These are phyloP conservation scores for Cryoendolithus antarcticus DNA, from an alignment of 2,329 filamentous ascomycete species.

Conservation along the genomic window DNA sequence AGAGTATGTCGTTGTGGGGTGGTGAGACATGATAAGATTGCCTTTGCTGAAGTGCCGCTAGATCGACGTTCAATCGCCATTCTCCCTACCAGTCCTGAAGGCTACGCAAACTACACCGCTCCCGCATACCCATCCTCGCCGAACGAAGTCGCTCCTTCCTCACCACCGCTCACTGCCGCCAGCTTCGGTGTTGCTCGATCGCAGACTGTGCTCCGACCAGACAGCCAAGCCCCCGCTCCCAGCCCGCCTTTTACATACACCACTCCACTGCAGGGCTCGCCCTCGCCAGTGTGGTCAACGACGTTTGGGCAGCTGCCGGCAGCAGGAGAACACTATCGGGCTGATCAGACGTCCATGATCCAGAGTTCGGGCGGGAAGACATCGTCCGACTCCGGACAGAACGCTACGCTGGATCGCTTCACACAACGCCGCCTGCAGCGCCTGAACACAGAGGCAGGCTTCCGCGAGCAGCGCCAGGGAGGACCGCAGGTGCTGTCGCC, in stretches of 20 bases:
- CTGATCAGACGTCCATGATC: slow-evolving; percentile 18
- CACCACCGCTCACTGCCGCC: slow-evolving; percentile 7
- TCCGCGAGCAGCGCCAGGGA: slow-evolving; percentile 25
- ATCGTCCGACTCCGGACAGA: slow-evolving; percentile 22
- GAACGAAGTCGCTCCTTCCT: slow-evolving; percentile 7
- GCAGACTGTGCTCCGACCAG: slow-evolving; percentile 15
- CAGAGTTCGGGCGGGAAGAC: slow-evolving; percentile 16
- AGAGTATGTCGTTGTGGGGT: slow-evolving; percentile 2
- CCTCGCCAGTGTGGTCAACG: slow-evolving; percentile 4
- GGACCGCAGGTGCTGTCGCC: slow-evolving; percentile 10
- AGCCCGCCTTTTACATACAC: slow-evolving; percentile 1
- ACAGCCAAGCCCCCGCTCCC: slow-evolving; percentile 4
- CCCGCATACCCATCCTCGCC: slow-evolving; percentile 4
- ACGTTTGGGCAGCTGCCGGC: slow-evolving; percentile 3
- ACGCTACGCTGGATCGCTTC: slow-evolving; percentile 22
- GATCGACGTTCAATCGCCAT: slow-evolving; percentile 15
- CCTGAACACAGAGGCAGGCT: slow-evolving; percentile 27
- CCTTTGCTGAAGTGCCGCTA: slow-evolving; percentile 4
- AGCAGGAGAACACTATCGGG: slow-evolving; percentile 4
- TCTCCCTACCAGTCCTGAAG: slow-evolving; percentile 6
- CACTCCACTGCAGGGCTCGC: slow-evolving; percentile 1
- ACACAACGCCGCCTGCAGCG: slow-evolving; percentile 26
- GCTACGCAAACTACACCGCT: slow-evolving; percentile 5
- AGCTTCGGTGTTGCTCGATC: slow-evolving; percentile 13
- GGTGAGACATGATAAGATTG: not conserved